Conservation (phyloP, 2,329 filamentous ascomycete species). For the Annulohypoxylon truncatum region DNA sequence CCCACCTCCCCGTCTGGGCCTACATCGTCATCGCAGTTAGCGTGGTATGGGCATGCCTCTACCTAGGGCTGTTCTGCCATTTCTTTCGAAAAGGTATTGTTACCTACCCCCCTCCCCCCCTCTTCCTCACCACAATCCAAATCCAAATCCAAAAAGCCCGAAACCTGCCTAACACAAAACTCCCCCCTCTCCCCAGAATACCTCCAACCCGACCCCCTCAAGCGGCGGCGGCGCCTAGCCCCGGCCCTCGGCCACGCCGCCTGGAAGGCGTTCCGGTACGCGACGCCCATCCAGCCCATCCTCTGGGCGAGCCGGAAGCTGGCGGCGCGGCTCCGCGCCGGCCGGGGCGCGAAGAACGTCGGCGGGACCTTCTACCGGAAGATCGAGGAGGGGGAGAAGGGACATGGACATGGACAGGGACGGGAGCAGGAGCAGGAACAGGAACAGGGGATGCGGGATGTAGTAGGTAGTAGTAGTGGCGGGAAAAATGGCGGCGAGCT, state of each 20-base stretch:
- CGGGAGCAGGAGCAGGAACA: conserved; percentile 8
- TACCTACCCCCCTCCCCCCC: background rate
- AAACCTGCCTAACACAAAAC: background rate
- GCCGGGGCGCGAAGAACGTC: conserved; percentile 11
- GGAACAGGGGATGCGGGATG: background rate
- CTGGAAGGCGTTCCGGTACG: conserved; percentile 29
- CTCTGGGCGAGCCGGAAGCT: conserved; percentile 29
- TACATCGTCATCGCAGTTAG: conserved; percentile 18
- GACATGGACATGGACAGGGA: no score
- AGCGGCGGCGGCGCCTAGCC: background rate
- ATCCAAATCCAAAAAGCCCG: no score
- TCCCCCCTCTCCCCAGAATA: background rate
- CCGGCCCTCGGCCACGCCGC: background rate
- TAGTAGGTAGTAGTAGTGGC: background rate
- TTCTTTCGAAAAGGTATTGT: conserved; percentile 23
- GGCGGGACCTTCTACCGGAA: conserved; percentile 27
- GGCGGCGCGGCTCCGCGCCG: background rate
- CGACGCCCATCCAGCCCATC: conserved; percentile 25
- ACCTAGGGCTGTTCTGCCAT: background rate
- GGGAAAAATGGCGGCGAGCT: conserved; percentile 1
- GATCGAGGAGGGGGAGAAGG: conserved; percentile 13
- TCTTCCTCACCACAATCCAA: background rate
- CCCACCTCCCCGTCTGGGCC: conserved; percentile 17
- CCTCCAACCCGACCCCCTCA: background rate
- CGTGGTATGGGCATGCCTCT: conserved; percentile 24